A percentile compares a stretch with the other conserved stretches of the same genome.
phyloP scores from a whole-genome alignment of 192 early-diverging fungal genomes.

The Phycomyces blakesleeanus region DNA sequence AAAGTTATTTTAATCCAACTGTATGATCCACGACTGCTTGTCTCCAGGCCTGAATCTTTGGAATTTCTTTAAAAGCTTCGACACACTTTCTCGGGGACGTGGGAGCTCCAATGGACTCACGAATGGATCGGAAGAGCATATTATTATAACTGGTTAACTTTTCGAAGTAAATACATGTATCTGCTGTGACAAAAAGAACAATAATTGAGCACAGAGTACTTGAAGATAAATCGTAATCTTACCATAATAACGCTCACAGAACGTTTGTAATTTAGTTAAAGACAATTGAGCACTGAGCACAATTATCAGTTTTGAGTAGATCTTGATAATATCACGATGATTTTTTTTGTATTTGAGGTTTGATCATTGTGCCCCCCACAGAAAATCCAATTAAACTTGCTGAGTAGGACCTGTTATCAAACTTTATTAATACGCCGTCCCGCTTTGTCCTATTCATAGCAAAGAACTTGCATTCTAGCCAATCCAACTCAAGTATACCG shows the following conservation, averaged over 20 bases:
- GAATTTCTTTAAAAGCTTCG: neutral
- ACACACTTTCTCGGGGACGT: slow-evolving; percentile 9
- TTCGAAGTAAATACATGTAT: slow-evolving; percentile 2
- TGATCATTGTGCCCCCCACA: neutral
- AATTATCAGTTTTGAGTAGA: slow-evolving; percentile 6
- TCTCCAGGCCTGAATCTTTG: slow-evolving; percentile 10
- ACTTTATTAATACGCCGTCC: slow-evolving; percentile 9
- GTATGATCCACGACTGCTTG: slow-evolving; percentile 4
- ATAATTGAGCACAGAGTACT: too few relatives aligned
- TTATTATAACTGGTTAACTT: slow-evolving; percentile 3
- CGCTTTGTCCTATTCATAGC: slow-evolving; percentile 4
- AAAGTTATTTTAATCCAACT: slow-evolving; percentile 7
- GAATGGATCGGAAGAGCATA: neutral
- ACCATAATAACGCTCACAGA: too few relatives aligned
- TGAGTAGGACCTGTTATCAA: slow-evolving; percentile 1
- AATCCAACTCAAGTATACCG: slow-evolving; percentile 12
- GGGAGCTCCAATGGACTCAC: neutral
- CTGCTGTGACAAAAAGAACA: neutral
- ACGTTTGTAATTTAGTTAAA: too few relatives aligned
- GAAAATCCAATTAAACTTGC: slow-evolving; percentile 2
- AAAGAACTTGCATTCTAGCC: slow-evolving; percentile 5
- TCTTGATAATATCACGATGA: neutral
- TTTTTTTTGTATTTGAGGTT: slow-evolving; percentile 6
- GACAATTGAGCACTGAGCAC: neutral
- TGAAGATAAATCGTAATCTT: too few relatives aligned